Percentiles rank a stretch among this genome's conserved stretches.
These are phyloP conservation scores for Diplosphaera chodatii DNA, from an alignment of 139 green algal species.

Conservation along the genomic window DNA sequence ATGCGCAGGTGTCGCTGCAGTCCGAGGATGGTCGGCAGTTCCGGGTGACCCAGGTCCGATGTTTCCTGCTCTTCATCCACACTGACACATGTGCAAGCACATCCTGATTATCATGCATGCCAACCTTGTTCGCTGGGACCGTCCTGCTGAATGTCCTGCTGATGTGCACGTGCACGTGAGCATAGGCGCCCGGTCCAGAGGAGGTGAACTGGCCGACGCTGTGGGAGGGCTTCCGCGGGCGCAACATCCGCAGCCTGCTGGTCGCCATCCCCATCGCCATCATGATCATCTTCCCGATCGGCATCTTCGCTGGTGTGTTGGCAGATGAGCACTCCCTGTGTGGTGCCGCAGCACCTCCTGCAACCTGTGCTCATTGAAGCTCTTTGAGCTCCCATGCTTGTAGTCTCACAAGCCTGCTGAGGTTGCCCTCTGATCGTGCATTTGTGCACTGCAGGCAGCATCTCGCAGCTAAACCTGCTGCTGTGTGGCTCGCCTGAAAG, in stretches of 20 bases:
- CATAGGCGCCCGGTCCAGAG: slow-evolving; percentile 25
- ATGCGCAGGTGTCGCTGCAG: slow-evolving; percentile 24
- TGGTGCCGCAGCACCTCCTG: background rate
- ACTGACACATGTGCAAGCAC: too few relatives aligned
- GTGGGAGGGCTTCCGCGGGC: slow-evolving; percentile 28
- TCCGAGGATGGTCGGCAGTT: slow-evolving; percentile 26
- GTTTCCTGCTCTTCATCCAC: too few relatives aligned
- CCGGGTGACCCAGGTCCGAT: slow-evolving; percentile 8
- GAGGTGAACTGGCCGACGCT: slow-evolving; percentile 28
- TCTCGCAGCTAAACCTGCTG: background rate
- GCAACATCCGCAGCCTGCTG: slow-evolving; percentile 45
- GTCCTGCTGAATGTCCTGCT: too few relatives aligned
- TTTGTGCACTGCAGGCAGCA: background rate
- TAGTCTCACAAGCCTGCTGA: too few relatives aligned
- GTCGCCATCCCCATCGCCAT: slow-evolving; percentile 37
- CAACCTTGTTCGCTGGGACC: too few relatives aligned
- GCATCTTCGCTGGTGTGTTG: slow-evolving; percentile 29
- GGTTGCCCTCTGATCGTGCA: too few relatives aligned
- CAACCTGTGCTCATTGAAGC: too few relatives aligned
- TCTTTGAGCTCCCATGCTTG: too few relatives aligned
- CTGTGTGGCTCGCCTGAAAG: background rate
- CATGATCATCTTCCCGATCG: slow-evolving; percentile 47
- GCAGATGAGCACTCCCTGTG: too few relatives aligned
- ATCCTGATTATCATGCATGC: too few relatives aligned
- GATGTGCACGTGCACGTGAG: too few relatives aligned